Conservation (phyloP, 1,139 yeast genomes). For the Candida tropicalis region DNA sequence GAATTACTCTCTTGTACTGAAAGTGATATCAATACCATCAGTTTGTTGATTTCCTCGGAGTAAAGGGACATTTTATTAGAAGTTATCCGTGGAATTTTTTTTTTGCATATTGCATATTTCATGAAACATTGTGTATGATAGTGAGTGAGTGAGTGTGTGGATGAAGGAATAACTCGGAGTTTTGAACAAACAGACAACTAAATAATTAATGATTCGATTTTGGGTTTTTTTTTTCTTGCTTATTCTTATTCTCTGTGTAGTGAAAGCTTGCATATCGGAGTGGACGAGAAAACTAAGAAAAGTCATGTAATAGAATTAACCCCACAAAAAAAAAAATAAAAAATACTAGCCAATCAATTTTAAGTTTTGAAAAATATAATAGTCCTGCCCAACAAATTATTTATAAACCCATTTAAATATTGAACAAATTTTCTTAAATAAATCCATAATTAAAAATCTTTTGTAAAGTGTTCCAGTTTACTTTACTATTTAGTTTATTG, state of each 20-base stretch:
- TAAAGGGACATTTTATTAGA: too few relatives aligned
- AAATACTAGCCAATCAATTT: constrained; percentile 4
- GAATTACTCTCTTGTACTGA: too few relatives aligned
- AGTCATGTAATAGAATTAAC: background rate
- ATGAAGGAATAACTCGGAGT: constrained; percentile 3
- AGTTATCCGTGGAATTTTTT: constrained; percentile 4
- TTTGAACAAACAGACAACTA: background rate
- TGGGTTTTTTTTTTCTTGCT: too few relatives aligned
- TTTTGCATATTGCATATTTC: background rate
- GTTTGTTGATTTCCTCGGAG: too few relatives aligned
- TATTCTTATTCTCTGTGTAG: too few relatives aligned
- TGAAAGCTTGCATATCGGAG: too few relatives aligned
- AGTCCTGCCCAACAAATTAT: background rate
- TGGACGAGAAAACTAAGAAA: too few relatives aligned
- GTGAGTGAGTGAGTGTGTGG: background rate
- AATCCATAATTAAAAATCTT: too few relatives aligned
- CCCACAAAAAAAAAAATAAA: constrained; percentile 6
- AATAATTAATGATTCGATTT: constrained; percentile 1
- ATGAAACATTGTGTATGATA: background rate
- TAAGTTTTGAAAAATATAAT: background rate
- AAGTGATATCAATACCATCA: too few relatives aligned
- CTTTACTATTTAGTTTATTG: background rate
- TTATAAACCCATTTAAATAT: background rate
- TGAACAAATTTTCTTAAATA: background rate
- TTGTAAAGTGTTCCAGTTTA: too few relatives aligned